These are phyloP conservation scores for Fraxinus americana DNA, from an alignment of 257 asterid genomes.

Conservation along the genomic window DNA sequence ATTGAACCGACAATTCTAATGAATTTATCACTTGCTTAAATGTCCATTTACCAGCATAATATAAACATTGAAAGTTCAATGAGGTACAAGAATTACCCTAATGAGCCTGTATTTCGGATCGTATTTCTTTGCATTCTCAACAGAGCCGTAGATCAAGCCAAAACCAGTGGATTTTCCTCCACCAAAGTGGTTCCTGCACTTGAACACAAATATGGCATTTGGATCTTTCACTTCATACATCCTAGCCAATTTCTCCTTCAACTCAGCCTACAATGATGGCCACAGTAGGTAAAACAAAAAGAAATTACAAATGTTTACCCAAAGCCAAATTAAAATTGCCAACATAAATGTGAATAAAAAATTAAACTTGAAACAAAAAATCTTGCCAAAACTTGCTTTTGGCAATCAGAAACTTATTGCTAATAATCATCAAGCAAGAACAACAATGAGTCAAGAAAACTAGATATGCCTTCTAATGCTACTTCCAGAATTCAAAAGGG, in stretches of 20 bases:
- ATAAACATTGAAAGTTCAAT: not conserved
- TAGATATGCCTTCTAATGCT: slow-evolving; percentile 83
- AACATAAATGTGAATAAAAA: not conserved
- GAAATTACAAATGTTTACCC: too few species aligned
- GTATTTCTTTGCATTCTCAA: too few species aligned
- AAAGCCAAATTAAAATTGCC: too few species aligned
- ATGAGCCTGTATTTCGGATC: too few species aligned
- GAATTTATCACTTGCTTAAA: not conserved
- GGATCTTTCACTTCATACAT: too few species aligned
- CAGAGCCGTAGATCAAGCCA: too few species aligned
- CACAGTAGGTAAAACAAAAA: too few species aligned
- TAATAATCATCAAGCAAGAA: not conserved
- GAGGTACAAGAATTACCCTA: not conserved
- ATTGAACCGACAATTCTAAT: not conserved
- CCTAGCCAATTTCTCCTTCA: too few species aligned
- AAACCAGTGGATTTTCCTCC: too few species aligned
- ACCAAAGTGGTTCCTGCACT: too few species aligned
- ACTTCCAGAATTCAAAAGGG: slow-evolving; percentile 91
- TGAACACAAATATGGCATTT: too few species aligned
- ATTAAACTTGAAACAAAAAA: not conserved
- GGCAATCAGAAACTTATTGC: not conserved
- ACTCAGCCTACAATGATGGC: too few species aligned
- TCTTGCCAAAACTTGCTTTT: not conserved
- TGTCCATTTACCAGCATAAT: not conserved
- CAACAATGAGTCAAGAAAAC: slow-evolving; percentile 62